Evolutionary conservation across 2,329 filamentous ascomycete genomes (phyloP), one percentile per base, ranked within the genome.

Genomic region (Botrytis cinerea): DNA sequence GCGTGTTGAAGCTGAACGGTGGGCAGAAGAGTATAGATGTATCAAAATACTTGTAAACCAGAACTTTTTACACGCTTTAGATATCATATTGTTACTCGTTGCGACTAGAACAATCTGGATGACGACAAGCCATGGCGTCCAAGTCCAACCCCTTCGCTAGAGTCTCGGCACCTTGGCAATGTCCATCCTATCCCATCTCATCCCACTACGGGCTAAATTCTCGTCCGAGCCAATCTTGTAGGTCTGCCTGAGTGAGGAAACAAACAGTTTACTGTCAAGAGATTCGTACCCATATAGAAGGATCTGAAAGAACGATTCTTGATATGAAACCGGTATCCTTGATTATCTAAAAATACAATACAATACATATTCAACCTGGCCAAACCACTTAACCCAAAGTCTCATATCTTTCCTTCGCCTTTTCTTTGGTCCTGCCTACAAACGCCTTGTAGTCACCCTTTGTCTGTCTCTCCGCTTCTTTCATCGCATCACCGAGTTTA

Each of bases 401-500:
- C 78, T 89, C 88, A 78, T 89, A 92, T 76, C 91, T 84, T 80
- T 92, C 89, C 78, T 90, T 86, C 2, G 91, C 91, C 81, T 87
- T 88, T 71, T 92, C 90, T 80, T 89, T 89, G 38, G 88, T 89
- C 78, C 88, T 87, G 75, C 87, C 87, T 71, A 92, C 84, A 79
- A 92, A 93, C 71, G 88, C 88, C 0, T 85, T 83, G 76, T 91
- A 91, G 57, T 83, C 86, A 57, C 87, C 87, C 78, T 85, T 87
- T 6, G 90, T 92, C 79, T 87, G 87, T 76, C 87, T 84, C 75
- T 87, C 87, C 38, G 90, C 90, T 78, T 92, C 85, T 78, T 89
- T 86, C 12, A 85, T 85, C 43, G 91, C 91, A 81, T 93, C 90
- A 20, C 91, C 91, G 54, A 92, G 82, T 78, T 90, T 91, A n/a